These are phyloP conservation scores for Rhizoclosmatium sp. DNA, from an alignment of 192 early-diverging fungal species.

Conservation along the genomic window DNA sequence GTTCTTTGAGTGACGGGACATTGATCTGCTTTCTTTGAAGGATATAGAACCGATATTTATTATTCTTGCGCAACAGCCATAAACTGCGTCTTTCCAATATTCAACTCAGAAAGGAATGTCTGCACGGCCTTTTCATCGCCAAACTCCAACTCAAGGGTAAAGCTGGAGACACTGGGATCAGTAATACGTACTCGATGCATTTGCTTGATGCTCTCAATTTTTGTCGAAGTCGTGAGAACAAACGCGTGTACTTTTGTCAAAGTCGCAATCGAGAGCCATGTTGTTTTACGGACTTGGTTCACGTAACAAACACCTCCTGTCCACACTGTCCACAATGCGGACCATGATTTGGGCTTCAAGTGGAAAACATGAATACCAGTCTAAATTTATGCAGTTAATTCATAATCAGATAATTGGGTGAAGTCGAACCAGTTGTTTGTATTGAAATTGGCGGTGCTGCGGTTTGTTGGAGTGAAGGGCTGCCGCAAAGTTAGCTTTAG, in stretches of 20 bases:
- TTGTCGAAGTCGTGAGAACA: not conserved
- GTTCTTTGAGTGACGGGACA: slow-evolving; percentile 87
- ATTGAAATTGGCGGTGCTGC: not conserved
- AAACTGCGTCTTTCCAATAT: too few relatives aligned
- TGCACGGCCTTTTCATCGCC: too few relatives aligned
- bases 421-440: not conserved
- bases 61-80: too few relatives aligned
- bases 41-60: too few relatives aligned
- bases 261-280: not conserved
- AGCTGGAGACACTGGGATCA: too few relatives aligned
- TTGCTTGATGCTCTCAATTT: not conserved
- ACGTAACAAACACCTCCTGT: not conserved
- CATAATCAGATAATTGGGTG: too few relatives aligned
- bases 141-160: too few relatives aligned
- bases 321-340: not conserved
- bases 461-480: not conserved
- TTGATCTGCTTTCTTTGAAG: not conserved
- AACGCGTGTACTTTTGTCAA: not conserved
- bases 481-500: not conserved
- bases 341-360: not conserved
- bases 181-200: too few relatives aligned
- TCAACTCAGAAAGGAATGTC: too few relatives aligned
- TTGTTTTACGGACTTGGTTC: not conserved
- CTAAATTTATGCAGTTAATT: not conserved
- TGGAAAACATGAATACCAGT: not conserved